These are phyloP conservation scores for Allium fistulosum DNA, from an alignment of 106 monocot genomes.

Conservation along the genomic window DNA sequence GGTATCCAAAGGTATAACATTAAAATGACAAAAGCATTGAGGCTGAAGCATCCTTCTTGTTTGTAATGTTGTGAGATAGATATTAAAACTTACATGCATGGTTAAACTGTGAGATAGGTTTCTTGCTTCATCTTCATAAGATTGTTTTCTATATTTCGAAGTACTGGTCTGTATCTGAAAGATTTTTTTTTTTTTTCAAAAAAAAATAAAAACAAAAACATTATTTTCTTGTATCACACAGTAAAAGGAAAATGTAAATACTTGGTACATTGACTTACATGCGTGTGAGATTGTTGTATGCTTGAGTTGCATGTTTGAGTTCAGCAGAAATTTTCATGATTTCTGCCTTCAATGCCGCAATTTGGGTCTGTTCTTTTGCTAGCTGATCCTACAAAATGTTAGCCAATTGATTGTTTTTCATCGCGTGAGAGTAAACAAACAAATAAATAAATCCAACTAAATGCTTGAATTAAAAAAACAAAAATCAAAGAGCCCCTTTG, in stretches of 20 bases:
- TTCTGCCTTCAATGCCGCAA: slow-evolving; percentile 71
- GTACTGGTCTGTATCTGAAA: slow-evolving; percentile 86
- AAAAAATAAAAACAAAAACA: not conserved
- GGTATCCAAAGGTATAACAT: no score
- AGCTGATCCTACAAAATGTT: slow-evolving; percentile 39
- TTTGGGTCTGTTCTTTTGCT: slow-evolving; percentile 69
- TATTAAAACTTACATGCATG: not conserved
- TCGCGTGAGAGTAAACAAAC: no score
- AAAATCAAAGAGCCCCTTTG: not conserved
- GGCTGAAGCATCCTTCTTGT: no score
- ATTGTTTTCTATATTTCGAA: slow-evolving; percentile 70
- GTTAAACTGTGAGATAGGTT: slow-evolving; percentile 31
- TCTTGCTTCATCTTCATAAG: slow-evolving; percentile 97
- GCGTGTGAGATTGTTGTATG: slow-evolving; percentile 57
- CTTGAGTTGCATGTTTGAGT: slow-evolving; percentile 51
- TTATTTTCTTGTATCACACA: not conserved
- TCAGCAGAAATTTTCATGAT: slow-evolving; percentile 76
- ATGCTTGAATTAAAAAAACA: no score
- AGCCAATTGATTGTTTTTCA: not conserved
- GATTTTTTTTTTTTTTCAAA: not conserved
- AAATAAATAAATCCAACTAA: no score
- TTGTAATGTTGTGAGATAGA: no score
- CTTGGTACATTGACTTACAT: slow-evolving; percentile 25
- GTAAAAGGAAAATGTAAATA: not conserved
- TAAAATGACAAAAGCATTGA: no score